phyloP scores from a whole-genome alignment of 768 basidiomycete species.

The Sporobolomyces phaffii region DNA sequence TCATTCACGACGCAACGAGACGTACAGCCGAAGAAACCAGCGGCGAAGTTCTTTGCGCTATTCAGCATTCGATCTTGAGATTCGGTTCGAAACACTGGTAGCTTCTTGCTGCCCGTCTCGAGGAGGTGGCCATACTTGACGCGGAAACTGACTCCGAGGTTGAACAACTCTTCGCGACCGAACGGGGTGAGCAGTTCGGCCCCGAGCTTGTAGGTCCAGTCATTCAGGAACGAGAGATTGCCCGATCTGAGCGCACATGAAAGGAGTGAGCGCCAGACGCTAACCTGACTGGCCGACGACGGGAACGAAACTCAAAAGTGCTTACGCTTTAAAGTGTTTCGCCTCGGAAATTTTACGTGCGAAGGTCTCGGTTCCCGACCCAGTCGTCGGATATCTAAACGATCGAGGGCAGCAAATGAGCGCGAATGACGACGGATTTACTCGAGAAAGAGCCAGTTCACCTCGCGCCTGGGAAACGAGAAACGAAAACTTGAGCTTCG shows the following conservation, averaged over 20 bases:
- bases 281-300: too few species aligned
- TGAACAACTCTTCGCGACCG: conserved; percentile 77
- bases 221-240: conserved; percentile 67
- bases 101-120: conserved; percentile 42
- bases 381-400: conserved; percentile 47
- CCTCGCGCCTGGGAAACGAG: conserved; percentile 1
- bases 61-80: conserved; percentile 55
- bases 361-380: conserved; percentile 52
- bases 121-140: conserved; percentile 67
- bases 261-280: too few species aligned
- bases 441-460: background rate
- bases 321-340: conserved; percentile 49
- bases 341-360: conserved; percentile 52
- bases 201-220: conserved; percentile 81
- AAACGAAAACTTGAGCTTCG: background rate
- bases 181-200: conserved; percentile 83
- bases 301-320: too few species aligned
- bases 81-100: conserved; percentile 13
- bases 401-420: background rate
- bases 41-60: conserved; percentile 52
- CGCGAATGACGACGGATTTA: conserved; percentile 61
- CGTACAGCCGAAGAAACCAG: conserved; percentile 49
- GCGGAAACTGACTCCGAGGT: conserved; percentile 63
- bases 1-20: too few species aligned
- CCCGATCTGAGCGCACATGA: conserved; percentile 64